Evolutionary conservation across 352 stramenopile species (phyloP), one percentile per base, ranked within the genome.

Genomic region (Globisporangium uncinulatum): DNA sequence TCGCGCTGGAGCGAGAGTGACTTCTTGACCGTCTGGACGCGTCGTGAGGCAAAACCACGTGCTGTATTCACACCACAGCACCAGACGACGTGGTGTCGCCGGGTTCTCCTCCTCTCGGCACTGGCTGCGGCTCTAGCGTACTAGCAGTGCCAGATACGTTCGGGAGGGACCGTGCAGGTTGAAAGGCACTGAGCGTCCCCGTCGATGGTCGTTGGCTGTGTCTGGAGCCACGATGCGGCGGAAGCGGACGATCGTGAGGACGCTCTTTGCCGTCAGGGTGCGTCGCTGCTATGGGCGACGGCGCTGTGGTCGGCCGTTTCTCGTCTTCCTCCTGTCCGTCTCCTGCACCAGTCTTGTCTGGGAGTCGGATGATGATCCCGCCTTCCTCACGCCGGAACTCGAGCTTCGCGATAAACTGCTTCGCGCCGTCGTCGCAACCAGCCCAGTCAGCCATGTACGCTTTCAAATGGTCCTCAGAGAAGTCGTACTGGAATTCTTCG

Each of bases 401-500:
- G 11, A 89, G 72, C 15, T 82, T 67, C 6, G 58, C 43, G n/a
- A 83, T 65, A 42, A 87, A 87, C 15, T 65, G 56, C 8, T 65
- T 63, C 0, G 71, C 69, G 31, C 86, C 71, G 3, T 63, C 66
- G 36, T 76, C 73, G 34, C 59, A 57, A 7, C 70, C 74, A 2
- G 44, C 69, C 56, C 66, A 75, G 36, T 71, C 69, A 11, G 66
- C 54, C 6, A 85, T 62, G 36, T 87, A 87, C 6, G 75, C 74
- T 20, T 71, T 70, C 31, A 87, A 59, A 20, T 86, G 67, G 10
- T 89, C 79, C 56, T 89, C 79, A 0, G 65, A 74, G 50, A 87
- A 89, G 41, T 89, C 79, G 47, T 86, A 89, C 57, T 87, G 77
- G 65, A 87, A 89, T 44, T 89, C 76, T 42, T 89, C 79, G 14